These are phyloP conservation scores for Tylopilus orsonianus DNA, from an alignment of 1,284 basidiomycete species.

Conservation along the genomic window DNA sequence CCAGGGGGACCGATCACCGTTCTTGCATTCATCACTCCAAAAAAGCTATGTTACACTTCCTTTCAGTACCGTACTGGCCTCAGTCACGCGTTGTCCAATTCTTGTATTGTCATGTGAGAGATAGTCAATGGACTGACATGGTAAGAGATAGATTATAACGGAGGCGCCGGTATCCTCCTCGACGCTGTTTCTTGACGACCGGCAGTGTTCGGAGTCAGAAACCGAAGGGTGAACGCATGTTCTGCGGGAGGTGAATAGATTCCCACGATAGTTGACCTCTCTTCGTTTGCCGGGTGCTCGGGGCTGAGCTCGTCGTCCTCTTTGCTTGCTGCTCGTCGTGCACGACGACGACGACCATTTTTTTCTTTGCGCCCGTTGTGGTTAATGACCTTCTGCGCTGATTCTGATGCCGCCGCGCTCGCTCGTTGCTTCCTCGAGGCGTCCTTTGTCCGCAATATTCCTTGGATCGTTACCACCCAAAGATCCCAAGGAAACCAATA, in stretches of 20 bases:
- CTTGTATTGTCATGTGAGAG: too few species aligned
- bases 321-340: conserved; percentile 24
- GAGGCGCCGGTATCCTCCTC: too few species aligned
- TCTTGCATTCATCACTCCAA: too few species aligned
- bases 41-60: too few species aligned
- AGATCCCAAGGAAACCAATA: conserved; percentile 30
- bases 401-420: conserved; percentile 38
- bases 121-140: too few species aligned
- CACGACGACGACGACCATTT: conserved; percentile 24
- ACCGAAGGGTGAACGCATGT: conserved; percentile 11
- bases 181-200: conserved; percentile 10
- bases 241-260: too few species aligned
- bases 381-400: conserved; percentile 29
- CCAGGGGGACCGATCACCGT: too few species aligned
- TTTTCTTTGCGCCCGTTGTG: conserved; percentile 19
- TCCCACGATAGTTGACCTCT: conserved; percentile 30
- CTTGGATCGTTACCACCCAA: conserved; percentile 35
- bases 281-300: conserved; percentile 9
- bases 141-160: too few species aligned
- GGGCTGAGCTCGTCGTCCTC: conserved; percentile 26
- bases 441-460: conserved; percentile 39
- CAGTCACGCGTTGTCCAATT: too few species aligned
- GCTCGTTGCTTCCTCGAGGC: conserved; percentile 34
- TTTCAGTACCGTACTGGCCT: too few species aligned
- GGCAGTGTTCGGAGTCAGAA: conserved; percentile 27